A percentile compares a stretch with the other conserved stretches of the same genome.
These are phyloP conservation scores for Pleurotus pulmonarius DNA, from an alignment of 768 basidiomycete species.

Conservation along the genomic window DNA sequence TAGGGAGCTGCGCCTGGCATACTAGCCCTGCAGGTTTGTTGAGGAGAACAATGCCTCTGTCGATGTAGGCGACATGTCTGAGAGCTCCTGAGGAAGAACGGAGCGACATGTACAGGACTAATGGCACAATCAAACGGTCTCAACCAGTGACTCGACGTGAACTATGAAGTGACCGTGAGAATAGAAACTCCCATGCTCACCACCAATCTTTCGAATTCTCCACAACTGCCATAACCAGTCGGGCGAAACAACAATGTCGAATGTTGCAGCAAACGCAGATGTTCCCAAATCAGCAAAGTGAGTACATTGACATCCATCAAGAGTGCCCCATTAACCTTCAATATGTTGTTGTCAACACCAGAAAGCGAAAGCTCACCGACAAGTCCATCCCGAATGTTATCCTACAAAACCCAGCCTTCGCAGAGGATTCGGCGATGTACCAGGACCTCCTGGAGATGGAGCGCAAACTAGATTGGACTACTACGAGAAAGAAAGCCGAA, in stretches of 20 bases:
- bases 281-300: constrained; percentile 36
- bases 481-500: constrained; percentile 85
- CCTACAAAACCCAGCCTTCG: constrained; percentile 69
- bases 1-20: constrained; percentile 34
- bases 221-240: too few species aligned
- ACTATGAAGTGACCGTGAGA: too few species aligned
- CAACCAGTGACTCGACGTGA: too few species aligned
- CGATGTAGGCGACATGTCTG: constrained; percentile 40
- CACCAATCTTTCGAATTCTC: too few species aligned
- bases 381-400: constrained; percentile 76
- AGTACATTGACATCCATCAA: not conserved
- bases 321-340: not conserved
- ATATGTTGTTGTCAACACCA: constrained; percentile 20
- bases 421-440: constrained; percentile 83
- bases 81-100: not conserved
- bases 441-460: constrained; percentile 85
- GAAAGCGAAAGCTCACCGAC: constrained; percentile 77
- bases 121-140: too few species aligned
- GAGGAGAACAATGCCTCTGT: constrained; percentile 48
- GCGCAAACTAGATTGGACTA: constrained; percentile 91
- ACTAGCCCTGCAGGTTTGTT: constrained; percentile 60
- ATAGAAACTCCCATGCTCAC: too few species aligned
- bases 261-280: constrained; percentile 22
- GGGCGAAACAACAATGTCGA: not conserved
- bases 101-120: not conserved